Base-by-base conservation (phyloP, 768 basidiomycete species). In the Sarcomyxa edulis region DNA sequence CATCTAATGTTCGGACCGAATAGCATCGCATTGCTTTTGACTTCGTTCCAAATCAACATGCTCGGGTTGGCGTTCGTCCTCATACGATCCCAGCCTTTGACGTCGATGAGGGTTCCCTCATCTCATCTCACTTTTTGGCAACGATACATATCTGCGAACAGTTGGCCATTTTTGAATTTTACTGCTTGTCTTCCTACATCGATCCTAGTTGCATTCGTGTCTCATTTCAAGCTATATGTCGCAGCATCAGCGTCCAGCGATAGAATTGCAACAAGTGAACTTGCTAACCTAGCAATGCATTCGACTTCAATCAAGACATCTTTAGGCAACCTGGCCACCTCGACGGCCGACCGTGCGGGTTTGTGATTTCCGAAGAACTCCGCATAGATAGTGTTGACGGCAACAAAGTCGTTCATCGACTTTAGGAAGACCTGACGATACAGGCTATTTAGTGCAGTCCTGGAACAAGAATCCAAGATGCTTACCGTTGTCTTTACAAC, bases 241-340 rank as follows among this genome's bases (percentile, higher is more conserved):
- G 32, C 3, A 12, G 4, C n/a, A 15, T 34, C 15, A 15, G 35
- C 12, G 5, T 12, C 35, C 35, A 12, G 28, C 28, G 16, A 34
- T 27, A 19, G 25, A 26, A 18, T 26, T 28, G 6, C 15, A 28
- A 35, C 34, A 6, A 19, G 15, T 8, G 35, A 20, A 26, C 25
- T 22, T 11, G 56, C 75, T 37, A 49, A 81, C 83, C 81, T 83
- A 9, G 81, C 89, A 59, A 93, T 84, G 44, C 78, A 81, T 62
- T 98, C 95, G 39, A 98, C 76, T 71, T 98, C 95, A 35, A 96
- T 81, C 24, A 94, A 69, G 7, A 90, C 94, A 52, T 92, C 88
- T 58, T 84, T 89, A 7, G 95, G 95, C 37, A 98, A 72, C 31
- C 90, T 71, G 23, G 84, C 69, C 22, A 92, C 90, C 66, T 97